Evolutionary conservation across 1,284 basidiomycete genomes (phyloP), one percentile per base, ranked within the genome.

Genomic region (Boletus mariae): DNA sequence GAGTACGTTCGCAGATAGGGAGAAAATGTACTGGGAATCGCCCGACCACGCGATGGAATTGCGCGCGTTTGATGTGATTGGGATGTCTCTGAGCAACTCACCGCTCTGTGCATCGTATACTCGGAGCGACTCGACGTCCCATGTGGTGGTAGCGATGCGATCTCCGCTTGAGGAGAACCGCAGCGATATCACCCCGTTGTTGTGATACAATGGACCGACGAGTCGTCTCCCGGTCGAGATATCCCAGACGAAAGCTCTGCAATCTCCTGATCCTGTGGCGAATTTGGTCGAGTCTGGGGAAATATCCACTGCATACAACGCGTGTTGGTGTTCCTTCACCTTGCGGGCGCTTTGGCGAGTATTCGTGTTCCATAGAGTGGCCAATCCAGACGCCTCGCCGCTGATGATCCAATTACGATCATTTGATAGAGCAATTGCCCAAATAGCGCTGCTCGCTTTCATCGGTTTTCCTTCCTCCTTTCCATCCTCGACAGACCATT

Each of bases 341-440:
- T 17, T 23, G 23, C 11, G 28, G 20, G 23, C 11, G 9, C 20
- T 7, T 10, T 42, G 15, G 11, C 34, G 40, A n/a, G 56, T 47
- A 20, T 48, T 34, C 3, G 38, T 26, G 34, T 58, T 15, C 57
- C 57, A 58, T 34, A 58, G 40, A 13, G 47, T 49, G 13, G 38
- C 13, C 8, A 47, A 43, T 3, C 32, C 49, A 15, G 42, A 55
- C 13, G 15, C 47, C 25, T 28, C 46, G 40, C 53, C 53, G 15
- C 46, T 52, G 23, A 44, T 47, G 15, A 59, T 11, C 29, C 29
- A 38, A 15, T 46, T 49, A 9, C 53, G 49, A 42, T 58, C 57
- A 3, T 34, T 17, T 26, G 56, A 57, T 20, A 45, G 10, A 11
- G 41, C 35, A 23, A 51, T 31, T 13, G 43, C 26, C 44, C 44